Evolutionary conservation across 2,329 filamentous ascomycete species (phyloP), one percentile per base, ranked within the genome.

Genomic region (Dothideomycetidae sp.): DNA sequence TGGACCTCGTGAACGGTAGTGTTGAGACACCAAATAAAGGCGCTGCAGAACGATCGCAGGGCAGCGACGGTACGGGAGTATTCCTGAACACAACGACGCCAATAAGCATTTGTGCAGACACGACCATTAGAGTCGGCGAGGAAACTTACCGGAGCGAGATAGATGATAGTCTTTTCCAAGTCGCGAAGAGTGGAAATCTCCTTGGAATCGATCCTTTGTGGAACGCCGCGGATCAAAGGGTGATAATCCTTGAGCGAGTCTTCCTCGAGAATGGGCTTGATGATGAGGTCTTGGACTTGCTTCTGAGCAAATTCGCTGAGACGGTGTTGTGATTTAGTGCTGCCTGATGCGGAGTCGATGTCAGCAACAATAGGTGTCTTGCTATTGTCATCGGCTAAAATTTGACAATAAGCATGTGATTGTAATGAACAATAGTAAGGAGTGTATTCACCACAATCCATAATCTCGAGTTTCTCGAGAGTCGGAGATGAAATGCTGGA

Each of bases 161-260:
- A 85, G 53, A 94, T 74, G 44, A 96, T 67, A 7, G 80, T 88
- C 72, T 93, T 93, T 62, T 96, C 88, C 34, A 96, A 71, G 60
- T 96, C 88, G 58, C 88, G 77, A 39, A 96, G 73, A 63, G 81
- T 93, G 56, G 81, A 76, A 53, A 96, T 90, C 51, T 90, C 76
- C 59, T 84, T 86, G 54, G 77, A 73, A 53, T 75, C 73, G 55
- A 93, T 90, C 53, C 79, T 79, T 57, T 71, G 70, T 33, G 83
- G 83, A 46, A 85, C 75, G 57, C 82, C 78, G 48, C 79, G 68
- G 46, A 93, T 70, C 50, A 93, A 73, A 33, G 78, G 68, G 55
- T 84, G 78, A 57, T 93, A 93, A 33, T 80, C 75, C 56, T 84
- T 81, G 43, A 92, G 70, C 19, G 70, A 67, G 14, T 75, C 61